Base-by-base conservation (phyloP, 805 yeast species). In the Wickerhamomyces subpelliculosus region DNA sequence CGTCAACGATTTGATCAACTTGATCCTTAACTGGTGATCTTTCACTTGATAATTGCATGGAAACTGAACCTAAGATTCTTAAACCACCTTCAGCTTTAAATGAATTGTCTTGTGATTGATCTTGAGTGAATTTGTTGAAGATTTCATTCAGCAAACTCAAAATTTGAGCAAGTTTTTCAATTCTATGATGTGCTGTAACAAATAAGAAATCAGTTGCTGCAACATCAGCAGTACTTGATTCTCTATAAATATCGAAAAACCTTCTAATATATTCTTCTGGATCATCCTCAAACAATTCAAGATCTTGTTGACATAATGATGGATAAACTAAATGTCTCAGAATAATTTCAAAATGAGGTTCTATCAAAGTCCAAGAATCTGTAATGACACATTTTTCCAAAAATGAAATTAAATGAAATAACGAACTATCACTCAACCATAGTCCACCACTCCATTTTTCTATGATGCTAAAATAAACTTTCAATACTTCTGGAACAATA, bases 181-280 rank as follows among this genome's bases (percentile, higher is more conserved):
- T 59, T 75, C 84, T 52, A 70, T 60, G 64, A 43, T 62, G 63
- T 9, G 61, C 78, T 12, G 81, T 78, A 14, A 82, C 78, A 39
- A 73, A 78, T 38, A 90, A 62, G 45, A 88, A 78, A 37, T 80
- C 81, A 36, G 84, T 69, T 4, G 96, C 84, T 1, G 96, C 95
- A 41, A 74, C 73, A 54, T 86, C 95, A 0, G 95, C 84, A 4
- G 88, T 73, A 14, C 67, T 60, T 10, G 68, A 60, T 43, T 84
- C 95, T 48, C 78, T 72, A 43, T 70, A 66, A 41, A 75, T 65
- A 54, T 80, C 87, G 49, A 86, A 77, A 42, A 70, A 74, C 44
- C 80, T 71, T 64, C 89, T 79, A 38, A 90, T 76, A 57, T 86
- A 93, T 56, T 89, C 96, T 41, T 77, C 82, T 2, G 96, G 96